These are phyloP conservation scores for Arthroderma uncinatum DNA, from an alignment of 2,329 filamentous ascomycete species.

Conservation along the genomic window DNA sequence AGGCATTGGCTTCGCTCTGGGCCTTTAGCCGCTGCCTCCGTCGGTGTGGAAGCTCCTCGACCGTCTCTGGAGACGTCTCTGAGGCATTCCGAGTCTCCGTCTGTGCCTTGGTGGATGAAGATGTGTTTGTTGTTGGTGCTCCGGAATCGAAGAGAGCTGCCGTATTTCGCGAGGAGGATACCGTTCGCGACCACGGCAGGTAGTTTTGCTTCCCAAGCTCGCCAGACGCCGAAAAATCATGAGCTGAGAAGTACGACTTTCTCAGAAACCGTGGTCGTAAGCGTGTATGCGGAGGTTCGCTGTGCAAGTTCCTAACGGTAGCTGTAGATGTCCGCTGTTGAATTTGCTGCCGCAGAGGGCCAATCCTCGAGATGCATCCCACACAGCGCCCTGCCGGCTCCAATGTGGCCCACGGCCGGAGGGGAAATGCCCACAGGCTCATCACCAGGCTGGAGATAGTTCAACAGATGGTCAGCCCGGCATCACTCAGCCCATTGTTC, in stretches of 20 bases:
- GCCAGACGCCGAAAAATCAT: slow-evolving; percentile 18
- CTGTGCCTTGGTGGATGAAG: background rate
- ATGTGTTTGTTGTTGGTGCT: slow-evolving; percentile 8
- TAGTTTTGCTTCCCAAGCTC: slow-evolving; percentile 18
- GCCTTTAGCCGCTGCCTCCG: slow-evolving; percentile 34
- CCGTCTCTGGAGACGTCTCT: background rate
- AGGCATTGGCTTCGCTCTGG: slow-evolving; percentile 18
- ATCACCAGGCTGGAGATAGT: slow-evolving; percentile 17
- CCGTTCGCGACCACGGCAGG: slow-evolving; percentile 14
- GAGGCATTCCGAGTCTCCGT: background rate
- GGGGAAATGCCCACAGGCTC: slow-evolving; percentile 27
- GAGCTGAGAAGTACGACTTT: slow-evolving; percentile 33
- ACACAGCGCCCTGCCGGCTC: slow-evolving; percentile 26
- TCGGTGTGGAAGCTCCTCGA: slow-evolving; percentile 32
- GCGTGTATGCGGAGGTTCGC: slow-evolving; percentile 21
- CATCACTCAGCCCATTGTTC: background rate
- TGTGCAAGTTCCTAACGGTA: slow-evolving; percentile 23
- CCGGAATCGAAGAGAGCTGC: slow-evolving; percentile 15
- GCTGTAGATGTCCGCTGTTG: slow-evolving; percentile 24
- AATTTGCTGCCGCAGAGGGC: slow-evolving; percentile 14
- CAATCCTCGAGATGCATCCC: slow-evolving; percentile 24
- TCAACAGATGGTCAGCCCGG: slow-evolving; percentile 16
- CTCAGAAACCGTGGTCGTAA: slow-evolving; percentile 22
- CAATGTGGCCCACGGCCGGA: slow-evolving; percentile 24
- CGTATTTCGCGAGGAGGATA: slow-evolving; percentile 21